Conservation (phyloP, 805 yeast species). For the Wickerhamiella occidentalis region DNA sequence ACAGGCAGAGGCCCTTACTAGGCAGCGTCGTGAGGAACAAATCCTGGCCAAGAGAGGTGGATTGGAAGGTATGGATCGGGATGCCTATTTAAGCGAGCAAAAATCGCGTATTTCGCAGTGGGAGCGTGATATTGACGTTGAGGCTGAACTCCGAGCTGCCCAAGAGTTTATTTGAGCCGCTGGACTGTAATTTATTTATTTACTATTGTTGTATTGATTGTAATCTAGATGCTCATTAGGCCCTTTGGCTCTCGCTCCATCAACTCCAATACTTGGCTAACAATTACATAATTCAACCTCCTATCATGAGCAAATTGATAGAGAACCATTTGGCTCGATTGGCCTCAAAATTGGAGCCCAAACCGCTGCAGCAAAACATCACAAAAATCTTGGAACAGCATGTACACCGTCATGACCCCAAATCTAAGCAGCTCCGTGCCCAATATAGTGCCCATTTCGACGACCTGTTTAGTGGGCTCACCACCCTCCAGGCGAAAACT, state of each 20-base stretch:
- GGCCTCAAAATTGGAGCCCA: slow-evolving; percentile 1
- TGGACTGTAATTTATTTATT: no score
- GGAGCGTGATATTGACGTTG: not conserved
- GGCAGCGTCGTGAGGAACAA: not conserved
- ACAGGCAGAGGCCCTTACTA: not conserved
- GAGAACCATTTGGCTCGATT: slow-evolving; percentile 3
- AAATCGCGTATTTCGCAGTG: not conserved
- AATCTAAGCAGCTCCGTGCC: not conserved
- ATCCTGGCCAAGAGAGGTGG: not conserved
- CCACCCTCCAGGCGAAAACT: not conserved
- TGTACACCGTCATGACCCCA: slow-evolving; percentile 2
- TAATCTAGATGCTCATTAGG: no score
- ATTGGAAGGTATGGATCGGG: slow-evolving; percentile 1
- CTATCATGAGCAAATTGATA: slow-evolving; percentile 1
- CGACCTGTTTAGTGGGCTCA: slow-evolving; percentile 7
- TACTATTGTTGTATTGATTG: no score
- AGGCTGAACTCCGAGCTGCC: slow-evolving; percentile 1
- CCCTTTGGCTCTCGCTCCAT: no score
- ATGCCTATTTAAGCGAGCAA: not conserved
- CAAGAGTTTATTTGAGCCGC: not conserved
- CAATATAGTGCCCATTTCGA: slow-evolving; percentile 7
- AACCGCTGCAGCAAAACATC: not conserved
- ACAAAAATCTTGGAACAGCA: not conserved
- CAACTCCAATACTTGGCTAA: no score
- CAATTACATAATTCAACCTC: not conserved